Evolutionary conservation across 2,329 filamentous ascomycete species (phyloP).

Genomic region (Colletotrichum noveboracense): DNA sequence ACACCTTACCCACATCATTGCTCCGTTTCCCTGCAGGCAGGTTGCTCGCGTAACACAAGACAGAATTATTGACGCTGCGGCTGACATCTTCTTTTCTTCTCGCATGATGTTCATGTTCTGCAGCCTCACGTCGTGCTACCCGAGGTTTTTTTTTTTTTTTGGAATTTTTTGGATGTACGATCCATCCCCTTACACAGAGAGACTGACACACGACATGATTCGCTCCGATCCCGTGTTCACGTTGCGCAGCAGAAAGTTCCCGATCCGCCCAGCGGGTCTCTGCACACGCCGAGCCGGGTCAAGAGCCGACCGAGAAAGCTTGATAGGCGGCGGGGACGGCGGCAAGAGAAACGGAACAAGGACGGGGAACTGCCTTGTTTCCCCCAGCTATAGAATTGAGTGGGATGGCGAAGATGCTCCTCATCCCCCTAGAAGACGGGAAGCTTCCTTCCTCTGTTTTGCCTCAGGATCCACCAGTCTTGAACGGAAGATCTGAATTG

Average conservation of each 20-base stretch:
- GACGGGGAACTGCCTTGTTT: not conserved
- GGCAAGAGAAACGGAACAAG: not conserved
- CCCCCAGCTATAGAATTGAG: not conserved
- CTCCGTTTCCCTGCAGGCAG: not conserved
- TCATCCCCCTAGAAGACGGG: not conserved
- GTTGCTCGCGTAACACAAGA: not conserved
- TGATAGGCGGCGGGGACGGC: not conserved
- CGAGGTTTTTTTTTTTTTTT: not conserved
- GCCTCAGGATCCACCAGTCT: not conserved
- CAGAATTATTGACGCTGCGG: not conserved
- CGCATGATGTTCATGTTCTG: not conserved
- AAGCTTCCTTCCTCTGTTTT: not conserved
- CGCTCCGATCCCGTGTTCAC: too few relatives aligned
- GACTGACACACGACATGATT: not conserved
- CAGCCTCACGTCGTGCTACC: not conserved
- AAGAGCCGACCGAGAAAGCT: slow-evolving; percentile 5
- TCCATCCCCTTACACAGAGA: not conserved
- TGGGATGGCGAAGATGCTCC: not conserved
- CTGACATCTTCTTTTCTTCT: not conserved
- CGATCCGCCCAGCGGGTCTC: not conserved
- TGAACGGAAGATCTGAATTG: not conserved
- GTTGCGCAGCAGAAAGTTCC: not conserved
- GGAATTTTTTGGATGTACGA: not conserved
- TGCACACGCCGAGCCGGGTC: not conserved
- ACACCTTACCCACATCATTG: not conserved